A percentile compares a stretch with the other conserved stretches of the same genome.
phyloP scores from a whole-genome alignment of 352 stramenopile species.

The Hyaloperonospora brassicae region DNA sequence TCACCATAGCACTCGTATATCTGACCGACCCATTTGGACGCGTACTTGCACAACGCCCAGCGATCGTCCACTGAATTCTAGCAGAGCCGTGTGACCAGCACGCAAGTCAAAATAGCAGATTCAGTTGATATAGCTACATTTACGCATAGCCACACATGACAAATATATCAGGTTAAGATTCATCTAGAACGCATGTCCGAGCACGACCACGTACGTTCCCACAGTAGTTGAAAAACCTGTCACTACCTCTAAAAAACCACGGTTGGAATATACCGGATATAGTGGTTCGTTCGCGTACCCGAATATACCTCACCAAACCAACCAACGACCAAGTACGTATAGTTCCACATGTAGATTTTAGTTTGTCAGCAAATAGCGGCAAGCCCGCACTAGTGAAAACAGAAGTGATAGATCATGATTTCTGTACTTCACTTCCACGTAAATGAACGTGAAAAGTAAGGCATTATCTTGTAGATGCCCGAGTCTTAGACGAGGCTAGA shows the following conservation, averaged over 20 bases:
- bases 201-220: constrained; percentile 11
- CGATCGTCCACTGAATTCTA: constrained; percentile 82
- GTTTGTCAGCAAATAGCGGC: constrained; percentile 87
- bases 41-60: constrained; percentile 86
- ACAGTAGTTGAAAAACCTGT: too few relatives aligned
- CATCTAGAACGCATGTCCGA: background rate
- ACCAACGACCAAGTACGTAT: constrained; percentile 35
- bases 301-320: too few relatives aligned
- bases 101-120: constrained; percentile 89
- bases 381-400: constrained; percentile 84
- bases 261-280: too few relatives aligned
- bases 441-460: constrained; percentile 87
- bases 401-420: constrained; percentile 70
- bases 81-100: constrained; percentile 87
- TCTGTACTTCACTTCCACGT: constrained; percentile 83
- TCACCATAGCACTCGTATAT: constrained; percentile 83
- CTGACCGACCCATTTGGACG: constrained; percentile 67
- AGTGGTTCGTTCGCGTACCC: too few relatives aligned
- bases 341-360: constrained; percentile 89
- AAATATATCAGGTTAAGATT: constrained; percentile 4
- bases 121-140: constrained; percentile 87
- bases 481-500: constrained; percentile 72
- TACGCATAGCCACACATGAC: background rate
- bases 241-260: too few relatives aligned
- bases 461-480: constrained; percentile 85